Evolutionary conservation across 2,329 filamentous ascomycete species (phyloP).

Genomic region (Fusarium buharicum): DNA sequence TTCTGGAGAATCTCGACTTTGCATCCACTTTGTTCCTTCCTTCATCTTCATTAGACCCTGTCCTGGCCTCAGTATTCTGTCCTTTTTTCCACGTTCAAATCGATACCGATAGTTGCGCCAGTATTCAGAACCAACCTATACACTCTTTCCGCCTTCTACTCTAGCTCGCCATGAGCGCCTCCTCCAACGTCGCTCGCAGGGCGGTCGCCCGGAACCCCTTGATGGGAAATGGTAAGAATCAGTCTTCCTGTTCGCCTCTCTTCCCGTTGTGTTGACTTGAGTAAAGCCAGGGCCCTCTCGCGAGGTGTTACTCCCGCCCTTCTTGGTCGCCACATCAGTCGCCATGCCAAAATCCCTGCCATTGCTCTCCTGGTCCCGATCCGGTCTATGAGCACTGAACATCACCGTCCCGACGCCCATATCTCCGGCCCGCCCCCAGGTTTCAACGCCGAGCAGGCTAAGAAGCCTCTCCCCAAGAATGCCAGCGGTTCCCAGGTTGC

Average conservation of each 20-base stretch:
- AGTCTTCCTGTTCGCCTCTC: conserved; percentile 5
- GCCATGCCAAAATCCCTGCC: conserved; percentile 60
- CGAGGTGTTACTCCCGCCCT: conserved; percentile 59
- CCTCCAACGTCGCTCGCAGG: conserved; percentile 65
- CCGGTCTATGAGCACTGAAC: conserved; percentile 68
- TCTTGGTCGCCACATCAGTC: conserved; percentile 59
- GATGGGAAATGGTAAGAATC: conserved; percentile 58
- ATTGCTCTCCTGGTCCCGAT: conserved; percentile 67
- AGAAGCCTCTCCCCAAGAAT: conserved; percentile 79
- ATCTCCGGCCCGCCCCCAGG: conserved; percentile 81
- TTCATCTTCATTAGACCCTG: conserved; percentile 33
- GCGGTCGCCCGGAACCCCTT: conserved; percentile 65
- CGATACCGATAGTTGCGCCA: conserved; percentile 13
- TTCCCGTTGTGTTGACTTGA: conserved; percentile 41
- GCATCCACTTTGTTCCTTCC: conserved; percentile 42
- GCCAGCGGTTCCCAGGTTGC: conserved; percentile 49
- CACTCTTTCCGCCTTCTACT: conserved; percentile 17
- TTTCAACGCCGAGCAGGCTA: conserved; percentile 89
- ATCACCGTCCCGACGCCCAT: conserved; percentile 61
- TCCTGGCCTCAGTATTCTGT: conserved; percentile 8
- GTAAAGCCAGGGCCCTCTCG: conserved; percentile 58
- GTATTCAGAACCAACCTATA: conserved; percentile 20
- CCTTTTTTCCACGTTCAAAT: conserved; percentile 8
- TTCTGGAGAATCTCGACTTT: conserved; percentile 39
- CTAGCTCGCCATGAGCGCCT: conserved; percentile 63